A percentile compares a stretch with the other conserved stretches of the same genome.
phyloP scores from a whole-genome alignment of 352 stramenopile species.

The Bremia lactucae region DNA sequence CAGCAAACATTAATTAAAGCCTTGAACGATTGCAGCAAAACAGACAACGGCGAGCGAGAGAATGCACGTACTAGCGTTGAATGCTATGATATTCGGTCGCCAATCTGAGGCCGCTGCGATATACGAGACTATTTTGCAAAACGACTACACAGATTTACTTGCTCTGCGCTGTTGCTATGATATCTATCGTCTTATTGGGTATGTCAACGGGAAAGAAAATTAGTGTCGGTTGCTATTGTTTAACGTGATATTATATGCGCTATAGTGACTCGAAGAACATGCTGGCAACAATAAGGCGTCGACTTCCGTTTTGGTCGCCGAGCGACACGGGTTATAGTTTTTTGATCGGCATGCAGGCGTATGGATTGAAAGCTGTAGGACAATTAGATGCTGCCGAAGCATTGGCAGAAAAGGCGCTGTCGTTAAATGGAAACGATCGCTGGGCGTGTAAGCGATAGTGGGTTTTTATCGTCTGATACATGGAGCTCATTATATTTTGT shows the following conservation, averaged over 20 bases:
- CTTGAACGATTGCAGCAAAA: conserved; percentile 9
- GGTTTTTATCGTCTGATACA: conserved; percentile 1
- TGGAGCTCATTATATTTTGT: not conserved
- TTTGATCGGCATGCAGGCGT: conserved; percentile 74
- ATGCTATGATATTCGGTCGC: conserved; percentile 56
- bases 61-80: conserved; percentile 61
- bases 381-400: conserved; percentile 54
- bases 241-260: not conserved
- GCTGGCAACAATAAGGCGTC: conserved; percentile 56
- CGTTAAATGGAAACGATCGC: conserved; percentile 76
- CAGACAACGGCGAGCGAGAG: conserved; percentile 36
- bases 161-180: conserved; percentile 72
- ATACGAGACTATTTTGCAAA: conserved; percentile 73
- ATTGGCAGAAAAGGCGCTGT: conserved; percentile 69
- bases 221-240: conserved; percentile 1
- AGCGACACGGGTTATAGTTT: conserved; percentile 70
- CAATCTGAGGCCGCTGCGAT: conserved; percentile 52
- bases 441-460: conserved; percentile 56
- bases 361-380: conserved; percentile 56
- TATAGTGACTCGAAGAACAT: conserved; percentile 68
- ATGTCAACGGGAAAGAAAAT: conserved; percentile 1
- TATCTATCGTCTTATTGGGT: conserved; percentile 74
- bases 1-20: not conserved
- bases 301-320: conserved; percentile 65
- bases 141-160: conserved; percentile 57